phyloP scores from a whole-genome alignment of 2,329 filamentous ascomycete species.

The Alternaria ethzedia region DNA sequence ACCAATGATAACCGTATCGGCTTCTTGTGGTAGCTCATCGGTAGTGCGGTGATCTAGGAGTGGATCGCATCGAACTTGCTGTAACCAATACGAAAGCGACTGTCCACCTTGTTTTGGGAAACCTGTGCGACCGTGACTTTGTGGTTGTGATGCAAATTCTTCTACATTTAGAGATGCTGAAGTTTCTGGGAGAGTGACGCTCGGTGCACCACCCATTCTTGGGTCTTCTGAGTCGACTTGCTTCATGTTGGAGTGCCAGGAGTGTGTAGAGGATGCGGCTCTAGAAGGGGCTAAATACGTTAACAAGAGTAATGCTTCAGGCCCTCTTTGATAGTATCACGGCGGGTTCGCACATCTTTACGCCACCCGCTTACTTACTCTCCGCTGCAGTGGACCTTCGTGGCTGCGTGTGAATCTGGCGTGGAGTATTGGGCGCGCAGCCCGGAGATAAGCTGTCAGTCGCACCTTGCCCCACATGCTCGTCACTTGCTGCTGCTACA shows the following conservation, averaged over 20 bases:
- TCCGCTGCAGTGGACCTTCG: not conserved
- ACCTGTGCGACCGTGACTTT: constrained; percentile 15
- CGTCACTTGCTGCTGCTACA: not conserved
- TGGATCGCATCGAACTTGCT: constrained; percentile 36
- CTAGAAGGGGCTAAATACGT: not conserved
- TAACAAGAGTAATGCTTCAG: not conserved
- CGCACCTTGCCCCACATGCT: not conserved
- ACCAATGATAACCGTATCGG: constrained; percentile 46
- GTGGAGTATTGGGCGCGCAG: not conserved
- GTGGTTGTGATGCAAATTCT: constrained; percentile 20
- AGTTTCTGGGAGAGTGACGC: constrained; percentile 13
- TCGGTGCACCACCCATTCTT: constrained; percentile 9
- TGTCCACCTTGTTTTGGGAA: constrained; percentile 34
- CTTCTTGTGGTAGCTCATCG: constrained; percentile 30
- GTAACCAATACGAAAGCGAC: constrained; percentile 36
- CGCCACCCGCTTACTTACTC: not conserved
- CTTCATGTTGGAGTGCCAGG: constrained; percentile 12
- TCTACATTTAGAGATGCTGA: constrained; percentile 24
- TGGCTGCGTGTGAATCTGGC: not conserved
- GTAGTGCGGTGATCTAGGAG: constrained; percentile 39
- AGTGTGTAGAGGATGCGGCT: not conserved
- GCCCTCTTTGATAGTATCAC: not conserved
- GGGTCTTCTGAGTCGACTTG: not conserved
- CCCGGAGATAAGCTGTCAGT: not conserved
- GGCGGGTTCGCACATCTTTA: fast-evolving